Base-by-base conservation (phyloP, 805 yeast species). In the Saccharomycopsis sp. region DNA sequence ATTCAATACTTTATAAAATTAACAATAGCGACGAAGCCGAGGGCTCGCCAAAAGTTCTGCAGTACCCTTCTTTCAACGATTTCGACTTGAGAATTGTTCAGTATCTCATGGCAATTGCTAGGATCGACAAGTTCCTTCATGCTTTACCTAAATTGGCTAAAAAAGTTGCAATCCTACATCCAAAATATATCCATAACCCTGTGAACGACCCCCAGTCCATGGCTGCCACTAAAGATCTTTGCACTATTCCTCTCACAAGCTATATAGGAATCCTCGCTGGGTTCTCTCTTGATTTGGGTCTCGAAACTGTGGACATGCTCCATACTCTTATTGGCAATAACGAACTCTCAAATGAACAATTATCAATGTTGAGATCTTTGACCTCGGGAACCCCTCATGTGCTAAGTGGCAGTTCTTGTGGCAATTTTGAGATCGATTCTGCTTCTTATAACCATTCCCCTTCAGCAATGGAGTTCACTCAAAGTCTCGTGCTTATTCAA, bases 111-210 rank as follows among this genome's bases (percentile, higher is more conserved):
- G 47, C 49, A 4, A 37, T 43, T 7, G 34, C 41, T 12, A 20
- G 48, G 29, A 30, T 46, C 3, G 40, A 46, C 29, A 21, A 19
- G 16, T 43, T 34, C 25, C 37, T 46, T 12, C 44, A 37, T 5
- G 27, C 42, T 6, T 26, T 46, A 16, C 49, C 49, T 4, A 46
- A 39, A 17, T 30, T 46, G 18, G 41, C 36, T 7, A 29, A 36
- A 17, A 46, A 46, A 36, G 41, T 46, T 4, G 26, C 38, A 3
- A 39, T 43, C 15, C 36, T 41, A 17, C 37, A 45, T 41, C 45
- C 48, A 2, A 39, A 41, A 30, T 40, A 43, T 22, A 40, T 36
- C 19, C 30, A 16, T 22, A 10, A 9, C 23, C 38, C 29, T 13
- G 25, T 23, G 8, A 25, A 23, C 15, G 26, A 32, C 30, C 5